Evolutionary conservation across 1,139 yeast species (phyloP).

Genomic region (Hanseniaspora gamundiae): DNA sequence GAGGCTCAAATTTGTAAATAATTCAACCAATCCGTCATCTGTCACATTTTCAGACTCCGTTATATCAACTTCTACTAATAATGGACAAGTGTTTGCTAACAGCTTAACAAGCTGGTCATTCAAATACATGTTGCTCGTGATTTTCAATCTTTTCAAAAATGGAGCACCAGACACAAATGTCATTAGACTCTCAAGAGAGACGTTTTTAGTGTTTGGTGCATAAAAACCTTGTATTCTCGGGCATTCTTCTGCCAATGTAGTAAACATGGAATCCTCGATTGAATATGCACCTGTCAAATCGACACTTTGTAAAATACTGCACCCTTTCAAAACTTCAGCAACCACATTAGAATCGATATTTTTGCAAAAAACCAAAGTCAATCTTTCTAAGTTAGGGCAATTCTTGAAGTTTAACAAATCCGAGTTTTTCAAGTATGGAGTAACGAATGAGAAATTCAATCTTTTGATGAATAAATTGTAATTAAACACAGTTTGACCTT

Average conservation of each 20-base stretch:
- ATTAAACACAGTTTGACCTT: constrained; percentile 48
- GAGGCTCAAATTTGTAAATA: constrained; percentile 55
- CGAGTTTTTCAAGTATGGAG: constrained; percentile 53
- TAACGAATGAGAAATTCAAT: constrained; percentile 66
- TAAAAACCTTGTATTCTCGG: constrained; percentile 77
- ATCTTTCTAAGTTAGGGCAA: constrained; percentile 69
- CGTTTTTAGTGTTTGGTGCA: constrained; percentile 69
- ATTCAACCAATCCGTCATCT: constrained; percentile 45
- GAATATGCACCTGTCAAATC: constrained; percentile 81
- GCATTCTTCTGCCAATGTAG: constrained; percentile 61
- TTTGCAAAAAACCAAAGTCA: constrained; percentile 74
- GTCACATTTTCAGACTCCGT: constrained; percentile 72
- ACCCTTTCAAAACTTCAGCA: constrained; percentile 46
- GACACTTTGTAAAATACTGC: constrained; percentile 67
- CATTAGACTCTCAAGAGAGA: constrained; percentile 56
- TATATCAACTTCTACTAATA: constrained; percentile 80
- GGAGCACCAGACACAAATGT: constrained; percentile 53
- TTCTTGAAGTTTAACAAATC: constrained; percentile 43
- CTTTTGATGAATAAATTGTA: constrained; percentile 69
- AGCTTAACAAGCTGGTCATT: constrained; percentile 55
- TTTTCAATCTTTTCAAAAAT: constrained; percentile 68
- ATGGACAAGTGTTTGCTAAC: constrained; percentile 58
- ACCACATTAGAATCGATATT: constrained; percentile 52
- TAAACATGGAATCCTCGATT: constrained; percentile 53
- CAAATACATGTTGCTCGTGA: constrained; percentile 58